phyloP scores from a whole-genome alignment of 2,329 filamentous ascomycete genomes.

The Cladosporium velox region DNA sequence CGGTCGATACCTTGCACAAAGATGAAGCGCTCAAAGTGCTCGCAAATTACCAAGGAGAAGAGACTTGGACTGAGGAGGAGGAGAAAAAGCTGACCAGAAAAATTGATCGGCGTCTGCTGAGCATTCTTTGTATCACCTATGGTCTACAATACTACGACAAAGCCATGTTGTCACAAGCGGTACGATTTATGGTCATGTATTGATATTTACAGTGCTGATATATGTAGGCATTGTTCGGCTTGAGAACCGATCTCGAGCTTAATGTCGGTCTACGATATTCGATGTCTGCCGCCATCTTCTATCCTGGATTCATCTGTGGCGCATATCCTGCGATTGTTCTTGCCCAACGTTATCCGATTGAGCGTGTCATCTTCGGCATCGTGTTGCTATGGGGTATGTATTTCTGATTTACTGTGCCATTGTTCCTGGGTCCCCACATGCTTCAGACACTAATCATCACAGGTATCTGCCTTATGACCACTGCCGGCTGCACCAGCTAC shows the following conservation, averaged over 20 bases:
- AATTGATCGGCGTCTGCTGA: constrained; percentile 49
- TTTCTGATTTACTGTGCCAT: not conserved
- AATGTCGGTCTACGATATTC: constrained; percentile 48
- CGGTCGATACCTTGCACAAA: constrained; percentile 25
- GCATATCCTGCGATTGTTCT: constrained; percentile 48
- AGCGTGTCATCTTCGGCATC: constrained; percentile 46
- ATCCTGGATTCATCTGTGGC: constrained; percentile 52
- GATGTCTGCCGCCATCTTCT: constrained; percentile 50
- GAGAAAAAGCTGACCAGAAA: constrained; percentile 47
- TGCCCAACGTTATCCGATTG: constrained; percentile 50
- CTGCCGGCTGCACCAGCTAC: constrained; percentile 60
- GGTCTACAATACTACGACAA: constrained; percentile 54
- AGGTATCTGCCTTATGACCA: constrained; percentile 38
- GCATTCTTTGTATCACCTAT: constrained; percentile 51
- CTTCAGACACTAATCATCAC: not conserved
- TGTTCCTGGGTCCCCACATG: not conserved
- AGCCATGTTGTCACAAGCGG: constrained; percentile 57
- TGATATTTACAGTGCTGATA: not conserved
- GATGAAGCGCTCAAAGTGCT: constrained; percentile 26
- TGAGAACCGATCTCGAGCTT: constrained; percentile 46
- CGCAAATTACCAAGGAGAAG: constrained; percentile 24
- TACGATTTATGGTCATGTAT: constrained; percentile 28
- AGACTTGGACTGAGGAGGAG: constrained; percentile 45
- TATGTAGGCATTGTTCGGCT: constrained; percentile 45
- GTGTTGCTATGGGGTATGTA: constrained; percentile 43